Evolutionary conservation across 1,139 yeast species (phyloP).

Genomic region (Taphrina flavorubra): DNA sequence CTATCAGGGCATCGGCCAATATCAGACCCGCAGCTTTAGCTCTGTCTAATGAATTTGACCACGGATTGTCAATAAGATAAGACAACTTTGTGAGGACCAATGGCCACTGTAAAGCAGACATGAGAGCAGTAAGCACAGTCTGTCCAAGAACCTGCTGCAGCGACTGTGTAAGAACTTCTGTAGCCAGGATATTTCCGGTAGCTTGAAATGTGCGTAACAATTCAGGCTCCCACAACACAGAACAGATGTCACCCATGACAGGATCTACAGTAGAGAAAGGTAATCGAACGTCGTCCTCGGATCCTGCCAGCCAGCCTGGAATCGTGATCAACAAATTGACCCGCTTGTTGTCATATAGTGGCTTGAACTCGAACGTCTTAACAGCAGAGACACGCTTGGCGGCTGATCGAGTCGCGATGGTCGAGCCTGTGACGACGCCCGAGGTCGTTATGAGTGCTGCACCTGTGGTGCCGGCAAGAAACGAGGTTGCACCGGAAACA

Average conservation of each 20-base stretch:
- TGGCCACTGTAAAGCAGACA: slow-evolving; percentile 95
- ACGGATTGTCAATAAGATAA: slow-evolving; percentile 91
- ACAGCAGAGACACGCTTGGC: slow-evolving; percentile 87
- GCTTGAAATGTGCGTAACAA: slow-evolving; percentile 96
- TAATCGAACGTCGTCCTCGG: slow-evolving; percentile 90
- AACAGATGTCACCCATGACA: slow-evolving; percentile 92
- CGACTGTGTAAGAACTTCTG: slow-evolving; percentile 86
- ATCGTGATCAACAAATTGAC: slow-evolving; percentile 88
- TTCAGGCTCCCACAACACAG: slow-evolving; percentile 97
- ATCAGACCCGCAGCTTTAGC: slow-evolving; percentile 95
- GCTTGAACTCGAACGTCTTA: slow-evolving; percentile 88
- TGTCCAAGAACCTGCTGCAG: slow-evolving; percentile 95
- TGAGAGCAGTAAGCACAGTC: slow-evolving; percentile 85
- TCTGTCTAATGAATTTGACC: slow-evolving; percentile 95
- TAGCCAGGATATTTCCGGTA: slow-evolving; percentile 88
- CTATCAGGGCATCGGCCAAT: slow-evolving; percentile 85
- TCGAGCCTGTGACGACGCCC: slow-evolving; percentile 89
- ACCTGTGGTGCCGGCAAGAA: slow-evolving; percentile 96
- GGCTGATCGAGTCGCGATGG: slow-evolving; percentile 86
- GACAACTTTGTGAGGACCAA: slow-evolving; percentile 88
- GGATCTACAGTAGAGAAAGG: slow-evolving; percentile 98
- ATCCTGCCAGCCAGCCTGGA: slow-evolving; percentile 98
- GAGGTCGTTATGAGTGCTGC: slow-evolving; percentile 92
- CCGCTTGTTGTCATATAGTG: slow-evolving; percentile 87
- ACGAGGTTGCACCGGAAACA: slow-evolving; percentile 86